These are phyloP conservation scores for Eucalyptus cloeziana DNA, from an alignment of 345 rosid species.

Conservation along the genomic window DNA sequence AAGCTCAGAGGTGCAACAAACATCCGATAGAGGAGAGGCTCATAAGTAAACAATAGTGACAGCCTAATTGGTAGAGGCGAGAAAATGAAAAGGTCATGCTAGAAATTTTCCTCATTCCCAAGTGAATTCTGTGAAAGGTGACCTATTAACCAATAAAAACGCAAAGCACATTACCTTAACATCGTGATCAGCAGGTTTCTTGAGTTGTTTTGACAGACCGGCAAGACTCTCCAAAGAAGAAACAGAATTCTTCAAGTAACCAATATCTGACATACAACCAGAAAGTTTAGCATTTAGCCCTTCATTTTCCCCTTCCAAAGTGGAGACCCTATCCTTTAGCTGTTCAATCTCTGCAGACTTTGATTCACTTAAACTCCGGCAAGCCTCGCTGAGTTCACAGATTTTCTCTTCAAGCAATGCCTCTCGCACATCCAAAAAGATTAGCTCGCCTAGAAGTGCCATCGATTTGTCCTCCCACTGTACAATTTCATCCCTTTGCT, in stretches of 20 bases:
- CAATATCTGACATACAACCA: constrained; percentile 40
- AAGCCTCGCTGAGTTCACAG: constrained; percentile 37
- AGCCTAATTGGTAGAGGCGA: not conserved
- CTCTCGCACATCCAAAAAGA: constrained; percentile 37
- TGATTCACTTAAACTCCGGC: constrained; percentile 17
- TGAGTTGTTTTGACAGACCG: constrained; percentile 10
- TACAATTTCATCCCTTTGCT: constrained; percentile 29
- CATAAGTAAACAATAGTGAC: not conserved
- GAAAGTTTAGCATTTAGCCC: constrained; percentile 39
- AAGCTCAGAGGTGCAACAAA: not conserved
- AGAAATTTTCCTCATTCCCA: not conserved
- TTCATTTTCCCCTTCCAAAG: constrained; percentile 44
- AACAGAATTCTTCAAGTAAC: constrained; percentile 45
- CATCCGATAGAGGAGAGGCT: not conserved
- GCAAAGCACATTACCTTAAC: constrained; percentile 26
- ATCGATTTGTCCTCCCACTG: constrained; percentile 53
- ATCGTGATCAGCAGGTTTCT: constrained; percentile 14
- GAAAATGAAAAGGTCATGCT: not conserved
- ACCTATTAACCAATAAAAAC: not conserved
- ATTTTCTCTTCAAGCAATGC: constrained; percentile 46
- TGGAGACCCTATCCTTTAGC: constrained; percentile 44
- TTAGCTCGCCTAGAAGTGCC: constrained; percentile 38
- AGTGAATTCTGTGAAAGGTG: not conserved
- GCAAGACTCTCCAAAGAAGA: constrained; percentile 51
- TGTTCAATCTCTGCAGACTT: constrained; percentile 34